Evolutionary conservation across 129 eudicot genomes (phyloP).

Genomic region (Silybum marianum): DNA sequence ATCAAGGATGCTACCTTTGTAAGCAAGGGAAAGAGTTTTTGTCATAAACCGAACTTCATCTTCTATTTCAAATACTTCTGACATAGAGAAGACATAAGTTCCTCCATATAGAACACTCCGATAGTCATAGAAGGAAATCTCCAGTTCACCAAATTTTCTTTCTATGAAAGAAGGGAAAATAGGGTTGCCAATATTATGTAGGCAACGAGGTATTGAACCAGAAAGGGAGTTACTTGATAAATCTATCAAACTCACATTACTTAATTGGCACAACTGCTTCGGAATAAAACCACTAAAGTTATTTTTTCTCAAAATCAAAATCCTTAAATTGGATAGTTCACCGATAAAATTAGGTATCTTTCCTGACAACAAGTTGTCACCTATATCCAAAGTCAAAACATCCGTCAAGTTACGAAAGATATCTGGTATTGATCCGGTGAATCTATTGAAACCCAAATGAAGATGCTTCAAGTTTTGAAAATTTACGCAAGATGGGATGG

Average conservation of each 20-base stretch:
- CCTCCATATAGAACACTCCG: background rate
- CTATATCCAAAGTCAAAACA: conserved; percentile 19
- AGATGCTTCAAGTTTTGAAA: background rate
- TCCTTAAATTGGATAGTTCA: background rate
- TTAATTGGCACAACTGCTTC: conserved; percentile 16
- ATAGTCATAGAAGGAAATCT: background rate
- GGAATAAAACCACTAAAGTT: conserved; percentile 20
- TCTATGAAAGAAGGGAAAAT: background rate
- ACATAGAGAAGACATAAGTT: no score
- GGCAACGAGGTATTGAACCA: conserved; percentile 30
- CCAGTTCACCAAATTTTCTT: background rate
- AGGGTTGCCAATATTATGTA: conserved; percentile 3
- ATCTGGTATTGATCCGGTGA: background rate
- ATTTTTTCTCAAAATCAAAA: background rate
- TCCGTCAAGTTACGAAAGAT: background rate
- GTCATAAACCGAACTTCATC: background rate
- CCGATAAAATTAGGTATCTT: background rate
- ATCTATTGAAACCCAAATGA: background rate
- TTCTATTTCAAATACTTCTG: no score
- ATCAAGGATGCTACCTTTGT: conserved; percentile 31
- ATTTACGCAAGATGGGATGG: background rate
- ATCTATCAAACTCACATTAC: conserved; percentile 21
- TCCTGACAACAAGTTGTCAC: conserved; percentile 17
- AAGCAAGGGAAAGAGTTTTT: conserved; percentile 8
- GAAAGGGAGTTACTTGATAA: conserved; percentile 21